Base-by-base conservation (phyloP, 441 rosid species). In the Corymbia citriodora region DNA sequence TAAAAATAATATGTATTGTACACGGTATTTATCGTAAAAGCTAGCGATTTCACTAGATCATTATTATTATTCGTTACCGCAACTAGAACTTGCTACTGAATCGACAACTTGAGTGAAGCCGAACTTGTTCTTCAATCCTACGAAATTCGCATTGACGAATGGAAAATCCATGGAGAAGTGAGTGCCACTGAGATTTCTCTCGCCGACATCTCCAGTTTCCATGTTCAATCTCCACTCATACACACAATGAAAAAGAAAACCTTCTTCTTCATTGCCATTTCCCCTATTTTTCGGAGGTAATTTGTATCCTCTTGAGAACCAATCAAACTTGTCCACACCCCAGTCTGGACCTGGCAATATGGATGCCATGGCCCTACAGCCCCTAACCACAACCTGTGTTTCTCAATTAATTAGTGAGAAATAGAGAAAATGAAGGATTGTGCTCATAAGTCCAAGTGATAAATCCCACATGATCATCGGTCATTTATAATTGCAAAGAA, bases 231-330 rank as follows among this genome's bases (percentile, higher is more conserved):
- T 25, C 88, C 88, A 86, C 40, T 86, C 88, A 48, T 50, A 8
- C 61, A 86, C 59, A 49, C 55, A 55, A 86, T 86, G 88, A 8
- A 86, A 86, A 55, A 86, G 88, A 52, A 48, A 86, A 86, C 88
- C 57, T 55, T n/a, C 12, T 50, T 86, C 88, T 55, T 27, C 55
- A 17, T 0, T 55, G 9, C 88, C 55, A 45, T 83, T 55, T n/a
- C 29, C 45, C 3, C 40, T 53, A 10, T 17, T 86, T 50, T 53
- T 33, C 4, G 55, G 55, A 23, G 57, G 36, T 17, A 50, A 33
- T 55, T 86, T 53, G 27, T 23, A 53, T 86, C 88, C 88, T 86
- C 88, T 53, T 48, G 88, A 52, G 88, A 23, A 86, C 61, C 88
- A 86, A 31, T 86, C 61, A 55, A 86, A 53, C 88, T 27, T 83